Conservation (phyloP, 768 basidiomycete genomes). For the Obba rivulosa region DNA sequence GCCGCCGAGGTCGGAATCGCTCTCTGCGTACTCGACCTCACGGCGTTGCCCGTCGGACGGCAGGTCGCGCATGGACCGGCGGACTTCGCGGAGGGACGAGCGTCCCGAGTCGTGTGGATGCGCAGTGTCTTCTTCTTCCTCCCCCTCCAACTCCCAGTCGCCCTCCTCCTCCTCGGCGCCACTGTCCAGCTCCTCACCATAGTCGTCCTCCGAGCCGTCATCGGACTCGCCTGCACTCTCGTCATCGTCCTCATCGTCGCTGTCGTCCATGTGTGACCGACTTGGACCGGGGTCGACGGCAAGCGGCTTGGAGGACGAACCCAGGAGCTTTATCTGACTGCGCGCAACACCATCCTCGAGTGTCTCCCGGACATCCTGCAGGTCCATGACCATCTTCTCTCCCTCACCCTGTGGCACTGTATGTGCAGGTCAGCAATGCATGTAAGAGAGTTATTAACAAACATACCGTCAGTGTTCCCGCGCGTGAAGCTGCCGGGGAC, state of each 20-base stretch:
- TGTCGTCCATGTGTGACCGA: constrained; percentile 11
- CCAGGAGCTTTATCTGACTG: constrained; percentile 81
- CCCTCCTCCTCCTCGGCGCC: constrained; percentile 9
- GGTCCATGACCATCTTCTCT: constrained; percentile 94
- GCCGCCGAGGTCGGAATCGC: constrained; percentile 67
- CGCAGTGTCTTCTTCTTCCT: constrained; percentile 13
- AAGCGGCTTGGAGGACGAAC: constrained; percentile 71
- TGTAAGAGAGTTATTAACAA: neutral
- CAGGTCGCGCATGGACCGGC: constrained; percentile 35
- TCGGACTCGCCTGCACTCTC: constrained; percentile 22
- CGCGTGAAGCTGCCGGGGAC: constrained; percentile 92
- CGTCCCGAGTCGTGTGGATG: constrained; percentile 41
- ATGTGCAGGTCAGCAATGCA: neutral
- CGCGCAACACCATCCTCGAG: constrained; percentile 79
- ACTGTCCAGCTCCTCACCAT: constrained; percentile 17
- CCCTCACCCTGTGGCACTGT: constrained; percentile 85
- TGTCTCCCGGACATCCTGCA: constrained; percentile 81
- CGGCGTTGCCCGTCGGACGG: constrained; percentile 30
- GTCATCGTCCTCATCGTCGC: constrained; percentile 31
- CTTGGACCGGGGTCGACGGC: constrained; percentile 32
- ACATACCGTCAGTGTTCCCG: constrained; percentile 59
- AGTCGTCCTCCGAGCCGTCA: constrained; percentile 25
- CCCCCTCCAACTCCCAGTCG: constrained; percentile 1
- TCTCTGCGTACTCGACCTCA: constrained; percentile 66
- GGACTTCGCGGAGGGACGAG: constrained; percentile 36